Base-by-base conservation (phyloP, 1,139 yeast species). In the Yamadazyma buinensis region DNA sequence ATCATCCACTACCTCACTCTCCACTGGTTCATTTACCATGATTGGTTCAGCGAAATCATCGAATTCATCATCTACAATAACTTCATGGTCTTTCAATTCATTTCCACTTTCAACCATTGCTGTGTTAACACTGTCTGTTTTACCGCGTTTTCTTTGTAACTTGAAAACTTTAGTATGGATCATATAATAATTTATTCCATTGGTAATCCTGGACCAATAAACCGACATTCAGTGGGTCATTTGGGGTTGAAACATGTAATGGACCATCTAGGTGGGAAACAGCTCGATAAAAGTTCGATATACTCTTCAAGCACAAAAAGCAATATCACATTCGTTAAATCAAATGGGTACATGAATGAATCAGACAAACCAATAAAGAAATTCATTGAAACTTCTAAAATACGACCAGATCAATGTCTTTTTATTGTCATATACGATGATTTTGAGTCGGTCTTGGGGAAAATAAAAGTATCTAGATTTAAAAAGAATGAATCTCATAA, bases 201-300 rank as follows among this genome's bases (percentile, higher is more conserved):
- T 20, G 74, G 75, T 2, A 68, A 68, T 42, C 74, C 74, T 1
- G 73, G 73, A 0, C 57, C 62, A 2, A 45, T 55, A 13, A 59
- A 51, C 19, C 49, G 74, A 11, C 75, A 68, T 37, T 67, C 73
- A 0, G 52, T 57, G 2, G 74, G 74, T 7, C 73, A 68, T 40
- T 45, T 51, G 33, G 59, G 56, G 29, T 52, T 67, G n/a, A 54
- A 55, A 29, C 44, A 51, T 19, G 37, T 66, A 7, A 49, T 59
- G 34, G 48, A 50, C 1, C 50, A 49, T 18, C 54, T 52, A 32
- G 57, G 52, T 1, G 59, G 59, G 19, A 47, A 50, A 22, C 62
- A 59, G 29, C 36, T 51, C 3, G 28, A 36, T 4, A 54, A 53
- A 21, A 44, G 52, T 13, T 45, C 43, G 3, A 36, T 38, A 20